Evolutionary conservation across 176 grass and related monocot species (phyloP), one percentile per base, ranked within the genome.

Genomic region (Eleusine coracana): DNA sequence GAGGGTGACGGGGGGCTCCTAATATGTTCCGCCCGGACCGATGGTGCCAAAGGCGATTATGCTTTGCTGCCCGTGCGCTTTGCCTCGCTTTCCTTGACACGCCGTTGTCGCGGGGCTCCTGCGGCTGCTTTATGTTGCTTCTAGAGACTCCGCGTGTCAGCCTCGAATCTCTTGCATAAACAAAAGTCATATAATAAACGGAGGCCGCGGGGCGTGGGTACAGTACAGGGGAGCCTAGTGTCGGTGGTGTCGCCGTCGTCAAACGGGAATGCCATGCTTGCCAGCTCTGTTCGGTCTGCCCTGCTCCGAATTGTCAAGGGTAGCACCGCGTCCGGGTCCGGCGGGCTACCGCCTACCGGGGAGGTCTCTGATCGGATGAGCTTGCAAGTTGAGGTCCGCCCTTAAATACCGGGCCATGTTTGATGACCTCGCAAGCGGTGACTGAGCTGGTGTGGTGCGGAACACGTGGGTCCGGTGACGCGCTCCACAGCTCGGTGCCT

Each of bases 181-280:
- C 0, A 34, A 31, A 34, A 13, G 27, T 31, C 31, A 13, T 14
- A 37, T 25, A 60, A 4, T 28, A 62, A 2, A 13, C 15, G 10
- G 38, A 29, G 25, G 15, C 25, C 60, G 27, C 52, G 20, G 18
- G 76, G 34, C 62, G 77, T 50, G 44, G 77, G 40, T 28, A 68
- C 77, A 51, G 40, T 28, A 68, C 77, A 51, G 10, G 5, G 60
- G 62, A 66, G 28, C 5, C 29, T 5, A 18, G 72, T 61, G 86
- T 84, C 75, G 70, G 87, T 74, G 70, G 87, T 74, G 73, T 42
- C 62, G 62, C 66, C 37, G 18, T 39, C 29, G 68, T 80, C 81
- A 88, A 88, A 68, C 49, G 25, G 38, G 27, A 4, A 63, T 15
- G 68, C 75, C 25, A 36, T 73, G 73, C 74, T 15, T 78, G 65